Conservation (phyloP, 2,329 filamentous ascomycete genomes). For the Xylaria sp. region DNA sequence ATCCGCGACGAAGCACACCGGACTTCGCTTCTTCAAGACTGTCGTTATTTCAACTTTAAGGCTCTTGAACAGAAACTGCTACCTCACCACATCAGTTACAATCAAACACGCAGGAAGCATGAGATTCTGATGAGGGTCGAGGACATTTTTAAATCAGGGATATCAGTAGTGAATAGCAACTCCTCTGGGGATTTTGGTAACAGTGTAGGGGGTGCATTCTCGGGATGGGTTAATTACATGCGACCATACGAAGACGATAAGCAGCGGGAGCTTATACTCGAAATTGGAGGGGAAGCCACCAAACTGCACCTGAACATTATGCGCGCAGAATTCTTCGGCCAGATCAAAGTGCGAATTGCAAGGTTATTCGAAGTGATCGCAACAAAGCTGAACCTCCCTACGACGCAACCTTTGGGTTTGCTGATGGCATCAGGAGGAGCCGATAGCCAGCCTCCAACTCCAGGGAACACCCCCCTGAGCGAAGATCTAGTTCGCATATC, state of each 20-base stretch:
- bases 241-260: constrained; percentile 86
- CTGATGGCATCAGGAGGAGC: constrained; percentile 74
- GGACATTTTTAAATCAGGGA: constrained; percentile 88
- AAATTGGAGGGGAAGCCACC: constrained; percentile 77
- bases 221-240: constrained; percentile 77
- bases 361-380: constrained; percentile 84
- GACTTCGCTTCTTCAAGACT: constrained; percentile 81
- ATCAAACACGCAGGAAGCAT: constrained; percentile 71
- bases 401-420: constrained; percentile 70
- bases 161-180: constrained; percentile 70
- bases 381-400: constrained; percentile 78
- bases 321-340: constrained; percentile 78
- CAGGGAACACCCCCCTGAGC: constrained; percentile 75
- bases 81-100: constrained; percentile 79
- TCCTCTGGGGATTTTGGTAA: constrained; percentile 43
- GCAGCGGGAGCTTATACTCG: constrained; percentile 79
- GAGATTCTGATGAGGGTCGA: constrained; percentile 86
- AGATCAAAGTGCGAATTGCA: constrained; percentile 75
- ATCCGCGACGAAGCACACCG: constrained; percentile 83
- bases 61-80: constrained; percentile 90
- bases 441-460: constrained; percentile 70
- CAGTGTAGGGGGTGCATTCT: constrained; percentile 46
- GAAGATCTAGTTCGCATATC: constrained; percentile 75
- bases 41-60: constrained; percentile 92
- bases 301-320: constrained; percentile 52